Evolutionary conservation across 805 yeast genomes (phyloP), one percentile per base, ranked within the genome.

Genomic region (Yamadazyma akitaensis): DNA sequence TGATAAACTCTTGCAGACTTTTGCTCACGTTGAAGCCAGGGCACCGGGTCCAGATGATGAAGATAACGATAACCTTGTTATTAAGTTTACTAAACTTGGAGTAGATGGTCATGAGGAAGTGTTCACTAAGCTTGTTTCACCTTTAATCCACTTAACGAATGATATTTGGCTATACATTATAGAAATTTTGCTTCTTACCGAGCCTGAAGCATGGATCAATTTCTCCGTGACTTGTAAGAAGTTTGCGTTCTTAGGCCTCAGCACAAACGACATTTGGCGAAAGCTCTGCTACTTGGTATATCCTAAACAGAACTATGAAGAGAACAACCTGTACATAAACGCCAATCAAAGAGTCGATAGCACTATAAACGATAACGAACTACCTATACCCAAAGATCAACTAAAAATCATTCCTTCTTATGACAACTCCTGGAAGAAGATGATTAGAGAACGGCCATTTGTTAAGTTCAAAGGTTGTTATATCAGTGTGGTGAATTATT

Each of bases 391-490:
- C 2, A 13, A 37, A 19, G 63, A 69, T 50, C 73, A 62, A 40
- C 44, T 61, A 25, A 37, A 49, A 32, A 51, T 68, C 17, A 33
- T 70, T 12, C 62, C 65, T 1, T 66, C 63, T 37, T 70, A 65
- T 47, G 52, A 54, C 18, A 49, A 61, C 39, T 62, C 72, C 5
- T 72, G 76, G 76, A 68, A 75, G 51, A 52, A 56, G 17, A 80
- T 85, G 88, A 68, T 80, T 36, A 56, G 63, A 37, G 75, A 77
- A 32, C 68, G 96, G 34, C 97, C 97, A 0, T 85, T 84, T 56
- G 56, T 91, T 30, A 85, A 92, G 57, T 88, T 80, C 61, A 73
- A 81, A 44, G 99, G 99, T 1, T 75, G 89, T 16, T 92, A 92
- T 56, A 86, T 92, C 18, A 83, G 96, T 56, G 86, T 84, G 16